A percentile compares a stretch with the other conserved stretches of the same genome.
These are phyloP conservation scores for Rubia peregrina DNA, from an alignment of 305 asterid genomes.

Conservation along the genomic window DNA sequence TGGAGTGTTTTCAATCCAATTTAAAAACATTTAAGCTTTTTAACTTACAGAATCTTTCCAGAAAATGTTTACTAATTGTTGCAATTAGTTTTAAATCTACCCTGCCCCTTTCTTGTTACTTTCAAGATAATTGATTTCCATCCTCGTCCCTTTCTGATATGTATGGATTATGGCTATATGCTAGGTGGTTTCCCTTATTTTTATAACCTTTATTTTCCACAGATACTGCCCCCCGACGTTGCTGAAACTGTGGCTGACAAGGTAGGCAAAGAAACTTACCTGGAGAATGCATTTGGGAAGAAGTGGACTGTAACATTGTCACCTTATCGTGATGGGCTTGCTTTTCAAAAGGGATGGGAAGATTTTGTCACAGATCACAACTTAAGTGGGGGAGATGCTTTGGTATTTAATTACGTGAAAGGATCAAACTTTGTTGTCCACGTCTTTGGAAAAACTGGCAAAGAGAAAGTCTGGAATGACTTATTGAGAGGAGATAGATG, in stretches of 20 bases:
- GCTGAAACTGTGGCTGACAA: conserved; percentile 13
- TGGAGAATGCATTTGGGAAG: conserved; percentile 30
- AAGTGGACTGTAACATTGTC: conserved; percentile 21
- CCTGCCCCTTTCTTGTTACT: neutral
- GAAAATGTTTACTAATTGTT: neutral
- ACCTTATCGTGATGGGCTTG: conserved; percentile 11
- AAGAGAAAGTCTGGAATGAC: conserved; percentile 13
- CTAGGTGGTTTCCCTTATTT: neutral
- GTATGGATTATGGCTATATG: neutral
- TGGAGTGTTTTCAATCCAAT: neutral
- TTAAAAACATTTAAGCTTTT: neutral
- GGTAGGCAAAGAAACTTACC: conserved; percentile 19
- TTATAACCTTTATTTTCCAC: conserved; percentile 5
- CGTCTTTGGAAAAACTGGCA: conserved; percentile 20
- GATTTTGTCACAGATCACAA: conserved; percentile 19
- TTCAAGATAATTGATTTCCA: neutral
- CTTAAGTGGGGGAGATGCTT: conserved; percentile 22
- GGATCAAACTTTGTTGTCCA: conserved; percentile 25
- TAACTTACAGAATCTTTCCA: neutral
- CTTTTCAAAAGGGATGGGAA: conserved; percentile 31
- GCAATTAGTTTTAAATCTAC: neutral
- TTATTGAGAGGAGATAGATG: neutral
- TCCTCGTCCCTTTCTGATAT: neutral
- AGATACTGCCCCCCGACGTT: conserved; percentile 27
- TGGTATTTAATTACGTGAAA: conserved; percentile 21